Evolutionary conservation across 2,329 filamentous ascomycete species (phyloP), one percentile per base, ranked within the genome.

Genomic region (Fusarium sp.): DNA sequence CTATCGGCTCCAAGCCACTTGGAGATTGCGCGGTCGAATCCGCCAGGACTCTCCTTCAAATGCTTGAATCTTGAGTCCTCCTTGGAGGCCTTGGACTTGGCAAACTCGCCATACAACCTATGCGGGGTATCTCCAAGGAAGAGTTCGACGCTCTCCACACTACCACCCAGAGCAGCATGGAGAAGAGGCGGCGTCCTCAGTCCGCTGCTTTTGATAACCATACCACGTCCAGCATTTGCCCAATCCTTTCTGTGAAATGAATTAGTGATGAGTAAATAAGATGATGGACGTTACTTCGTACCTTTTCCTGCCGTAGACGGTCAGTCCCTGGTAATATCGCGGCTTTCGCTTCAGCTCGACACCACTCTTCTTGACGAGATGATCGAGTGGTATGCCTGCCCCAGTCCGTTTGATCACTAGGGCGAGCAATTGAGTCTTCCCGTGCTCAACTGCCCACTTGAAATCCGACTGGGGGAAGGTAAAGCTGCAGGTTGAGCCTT

Each of bases 261-360:
- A 67, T 78, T 28, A 80, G 71, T 57, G 28, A 40, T 40, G 52
- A 37, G 23, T 16, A 46, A 38, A 44, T 35, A 59, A 21, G 30
- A 19, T 2, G 5, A 19, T 9, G 4, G 15, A 47, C 11, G 15
- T 64, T n/a, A 23, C 42, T 30, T 65, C 77, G 35, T 80, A 85
- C 85, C 84, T 83, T 78, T 95, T 95, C 80, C 90, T 90, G 5
- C 94, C 93, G 72, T 93, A 91, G 3, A 97, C 91, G 3, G 90
- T 91, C 35, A 96, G 81, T 1, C 94, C 94, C 80, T 93, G 92
- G 78, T 97, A 97, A 80, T 89, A 93, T 23, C 88, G 87, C 2
- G 93, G 89, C 79, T 92, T 93, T 72, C 89, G 84, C 60, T 89
- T 85, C 54, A 91, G 80, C 75, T 92, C 87, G 2, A 92, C 81